A percentile compares a stretch with the other conserved stretches of the same genome.
Conservation (phyloP, 805 yeast species). For the Barnettozyma wickerhamii region DNA sequence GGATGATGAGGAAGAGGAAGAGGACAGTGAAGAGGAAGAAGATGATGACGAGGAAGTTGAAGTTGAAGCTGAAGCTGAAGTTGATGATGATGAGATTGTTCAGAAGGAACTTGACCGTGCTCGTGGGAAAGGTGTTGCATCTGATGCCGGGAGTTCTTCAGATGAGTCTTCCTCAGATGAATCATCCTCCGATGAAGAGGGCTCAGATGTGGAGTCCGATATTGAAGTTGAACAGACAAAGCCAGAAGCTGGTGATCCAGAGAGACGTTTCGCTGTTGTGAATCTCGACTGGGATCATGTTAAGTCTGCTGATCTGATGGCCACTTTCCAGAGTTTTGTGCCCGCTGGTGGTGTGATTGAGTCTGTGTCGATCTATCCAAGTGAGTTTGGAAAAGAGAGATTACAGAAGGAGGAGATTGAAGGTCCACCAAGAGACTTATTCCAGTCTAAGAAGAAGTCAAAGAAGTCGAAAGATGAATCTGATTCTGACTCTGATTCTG, state of each 20-base stretch:
- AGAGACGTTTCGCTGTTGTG: conserved; percentile 80
- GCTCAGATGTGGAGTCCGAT: conserved; percentile 37
- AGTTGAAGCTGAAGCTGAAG: conserved; percentile 16
- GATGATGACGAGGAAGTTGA: conserved; percentile 14
- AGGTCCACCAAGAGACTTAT: conserved; percentile 89
- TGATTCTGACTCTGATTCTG: conserved; percentile 47
- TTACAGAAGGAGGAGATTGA: conserved; percentile 85
- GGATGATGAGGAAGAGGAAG: conserved; percentile 42
- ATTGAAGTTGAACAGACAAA: conserved; percentile 50
- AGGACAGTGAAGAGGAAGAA: conserved; percentile 17
- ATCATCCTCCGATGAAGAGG: conserved; percentile 37
- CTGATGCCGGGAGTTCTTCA: conserved; percentile 29
- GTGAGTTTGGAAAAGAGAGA: conserved; percentile 90
- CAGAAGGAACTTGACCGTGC: conserved; percentile 46
- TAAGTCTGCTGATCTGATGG: conserved; percentile 82
- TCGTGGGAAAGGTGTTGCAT: conserved; percentile 56
- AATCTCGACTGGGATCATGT: conserved; percentile 97
- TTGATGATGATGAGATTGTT: conserved; percentile 14
- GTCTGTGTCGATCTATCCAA: conserved; percentile 73
- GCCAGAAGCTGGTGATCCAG: conserved; percentile 87
- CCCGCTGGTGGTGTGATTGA: conserved; percentile 68
- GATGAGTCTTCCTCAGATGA: conserved; percentile 37
- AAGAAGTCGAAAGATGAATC: conserved; percentile 34
- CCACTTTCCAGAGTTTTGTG: conserved; percentile 80
- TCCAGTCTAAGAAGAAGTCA: conserved; percentile 42